Percentiles rank a stretch among this genome's conserved stretches.
These are phyloP conservation scores for Neurospora sp. DNA, from an alignment of 495 filamentous ascomycete species.

Conservation along the genomic window DNA sequence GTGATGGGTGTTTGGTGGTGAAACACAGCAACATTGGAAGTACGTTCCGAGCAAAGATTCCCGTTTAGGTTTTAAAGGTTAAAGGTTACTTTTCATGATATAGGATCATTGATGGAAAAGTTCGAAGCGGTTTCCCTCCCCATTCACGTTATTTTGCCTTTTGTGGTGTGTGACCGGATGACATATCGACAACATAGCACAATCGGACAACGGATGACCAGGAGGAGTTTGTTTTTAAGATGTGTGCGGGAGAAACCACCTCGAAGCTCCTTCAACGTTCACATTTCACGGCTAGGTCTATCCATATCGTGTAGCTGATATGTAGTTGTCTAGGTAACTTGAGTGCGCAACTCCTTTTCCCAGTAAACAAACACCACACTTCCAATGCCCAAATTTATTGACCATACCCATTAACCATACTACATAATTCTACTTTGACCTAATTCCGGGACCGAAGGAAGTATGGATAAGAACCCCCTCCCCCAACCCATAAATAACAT, in stretches of 20 bases:
- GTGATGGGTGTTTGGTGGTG: background rate
- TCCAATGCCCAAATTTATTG: background rate
- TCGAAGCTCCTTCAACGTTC: background rate
- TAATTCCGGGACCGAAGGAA: background rate
- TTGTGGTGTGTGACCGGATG: background rate
- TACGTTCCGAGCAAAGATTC: background rate
- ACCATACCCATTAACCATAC: background rate
- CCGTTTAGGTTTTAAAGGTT: background rate
- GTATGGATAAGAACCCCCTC: background rate
- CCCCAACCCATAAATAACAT: background rate
- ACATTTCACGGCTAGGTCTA: background rate
- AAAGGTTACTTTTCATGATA: background rate
- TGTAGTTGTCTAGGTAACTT: background rate
- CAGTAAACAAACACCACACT: background rate
- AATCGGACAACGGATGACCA: background rate
- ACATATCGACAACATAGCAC: background rate
- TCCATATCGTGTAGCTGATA: background rate
- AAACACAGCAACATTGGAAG: background rate
- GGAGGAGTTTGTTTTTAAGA: background rate
- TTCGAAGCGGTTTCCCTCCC: background rate
- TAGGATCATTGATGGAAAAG: background rate
- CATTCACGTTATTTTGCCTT: background rate
- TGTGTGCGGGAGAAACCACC: background rate
- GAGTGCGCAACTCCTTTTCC: background rate
- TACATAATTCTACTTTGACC: background rate